These are phyloP conservation scores for Atalantia buxifolia DNA, from an alignment of 345 rosid genomes.

Conservation along the genomic window DNA sequence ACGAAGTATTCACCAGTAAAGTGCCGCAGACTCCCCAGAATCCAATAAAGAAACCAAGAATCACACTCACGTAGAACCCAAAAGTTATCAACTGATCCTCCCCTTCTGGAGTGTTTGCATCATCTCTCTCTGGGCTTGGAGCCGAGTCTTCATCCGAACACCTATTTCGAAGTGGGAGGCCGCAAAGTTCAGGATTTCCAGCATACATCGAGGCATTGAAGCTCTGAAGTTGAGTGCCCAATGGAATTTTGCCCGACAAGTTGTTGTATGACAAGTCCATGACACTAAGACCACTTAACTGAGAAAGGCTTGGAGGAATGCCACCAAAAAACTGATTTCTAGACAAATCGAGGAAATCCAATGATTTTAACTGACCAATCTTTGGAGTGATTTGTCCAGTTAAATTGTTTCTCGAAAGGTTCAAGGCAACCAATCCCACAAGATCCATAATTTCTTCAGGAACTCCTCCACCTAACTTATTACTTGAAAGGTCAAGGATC, in stretches of 20 bases:
- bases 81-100: no score
- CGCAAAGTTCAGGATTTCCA: no score
- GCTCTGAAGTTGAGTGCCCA: conserved; percentile 12
- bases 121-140: no score
- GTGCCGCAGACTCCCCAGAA: no score
- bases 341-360: conserved; percentile 32
- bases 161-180: no score
- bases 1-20: no score
- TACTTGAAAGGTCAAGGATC: conserved; percentile 14
- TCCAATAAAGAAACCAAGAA: no score
- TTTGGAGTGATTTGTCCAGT: conserved; percentile 16
- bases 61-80: no score
- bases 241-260: conserved; percentile 18
- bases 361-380: conserved; percentile 21
- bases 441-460: conserved; percentile 28
- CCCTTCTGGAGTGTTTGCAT: no score
- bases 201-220: background rate
- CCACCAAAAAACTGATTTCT: conserved; percentile 27
- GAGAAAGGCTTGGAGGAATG: conserved; percentile 23
- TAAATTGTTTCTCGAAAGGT: conserved; percentile 6
- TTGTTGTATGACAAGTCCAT: conserved; percentile 23
- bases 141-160: no score
- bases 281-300: background rate
- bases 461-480: conserved; percentile 29
- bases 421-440: conserved; percentile 2